Evolutionary conservation across 2,329 filamentous ascomycete species (phyloP).

Genomic region (Aureobasidium sp.): DNA sequence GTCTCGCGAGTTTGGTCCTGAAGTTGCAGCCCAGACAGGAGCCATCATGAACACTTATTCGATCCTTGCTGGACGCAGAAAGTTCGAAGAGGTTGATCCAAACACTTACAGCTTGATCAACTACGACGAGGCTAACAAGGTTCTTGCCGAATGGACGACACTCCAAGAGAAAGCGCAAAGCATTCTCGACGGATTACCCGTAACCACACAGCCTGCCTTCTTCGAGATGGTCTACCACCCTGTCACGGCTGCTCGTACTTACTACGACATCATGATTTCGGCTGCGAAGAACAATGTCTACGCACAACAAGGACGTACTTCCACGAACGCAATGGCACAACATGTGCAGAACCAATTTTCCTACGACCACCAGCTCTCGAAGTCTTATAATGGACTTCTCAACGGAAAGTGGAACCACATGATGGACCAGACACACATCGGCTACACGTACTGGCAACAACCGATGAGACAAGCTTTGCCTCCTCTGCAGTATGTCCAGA

Average conservation of each 20-base stretch:
- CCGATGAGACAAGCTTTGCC: conserved; percentile 64
- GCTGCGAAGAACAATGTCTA: conserved; percentile 49
- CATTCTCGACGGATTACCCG: conserved; percentile 49
- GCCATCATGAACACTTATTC: conserved; percentile 50
- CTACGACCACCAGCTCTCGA: conserved; percentile 50
- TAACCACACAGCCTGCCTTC: conserved; percentile 49
- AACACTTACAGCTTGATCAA: conserved; percentile 54
- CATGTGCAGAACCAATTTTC: conserved; percentile 48
- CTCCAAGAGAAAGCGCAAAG: conserved; percentile 49
- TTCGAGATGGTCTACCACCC: conserved; percentile 58
- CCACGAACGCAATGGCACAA: conserved; percentile 48
- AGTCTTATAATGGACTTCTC: conserved; percentile 51
- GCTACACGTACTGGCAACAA: conserved; percentile 45
- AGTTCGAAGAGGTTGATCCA: conserved; percentile 56
- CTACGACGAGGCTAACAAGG: conserved; percentile 56
- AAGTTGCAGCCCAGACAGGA: conserved; percentile 43
- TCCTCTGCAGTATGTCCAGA: conserved; percentile 53
- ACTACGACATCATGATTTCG: conserved; percentile 48
- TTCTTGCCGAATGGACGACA: conserved; percentile 49
- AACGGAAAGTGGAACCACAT: conserved; percentile 58
- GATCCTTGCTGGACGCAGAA: conserved; percentile 50
- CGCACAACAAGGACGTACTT: conserved; percentile 50
- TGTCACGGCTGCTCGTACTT: conserved; percentile 49
- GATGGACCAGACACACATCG: conserved; percentile 49
- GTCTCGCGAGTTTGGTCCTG: conserved; percentile 49